A percentile compares a stretch with the other conserved stretches of the same genome.
These are phyloP conservation scores for Cylindrotheca closterium DNA, from an alignment of 108 stramenopile species.

Conservation along the genomic window DNA sequence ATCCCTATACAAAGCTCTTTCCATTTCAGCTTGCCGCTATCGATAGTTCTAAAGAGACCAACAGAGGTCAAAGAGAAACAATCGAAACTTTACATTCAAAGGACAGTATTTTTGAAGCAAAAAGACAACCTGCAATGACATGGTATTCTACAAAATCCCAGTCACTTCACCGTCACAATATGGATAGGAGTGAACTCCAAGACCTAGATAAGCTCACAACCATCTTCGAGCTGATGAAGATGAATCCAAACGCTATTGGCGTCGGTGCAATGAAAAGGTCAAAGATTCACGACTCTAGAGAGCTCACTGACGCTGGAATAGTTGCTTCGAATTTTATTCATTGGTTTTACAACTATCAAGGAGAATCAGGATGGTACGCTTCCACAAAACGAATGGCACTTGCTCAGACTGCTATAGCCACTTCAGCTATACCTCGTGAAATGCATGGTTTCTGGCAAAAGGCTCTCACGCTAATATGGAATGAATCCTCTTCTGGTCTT, in stretches of 20 bases:
- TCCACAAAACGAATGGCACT: constrained; percentile 3
- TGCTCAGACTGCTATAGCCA: constrained; percentile 3
- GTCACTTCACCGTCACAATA: background rate
- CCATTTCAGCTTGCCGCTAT: constrained; percentile 39
- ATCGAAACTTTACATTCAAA: constrained; percentile 6
- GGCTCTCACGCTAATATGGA: constrained; percentile 11
- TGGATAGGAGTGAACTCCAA: constrained; percentile 12
- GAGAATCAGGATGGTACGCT: constrained; percentile 17
- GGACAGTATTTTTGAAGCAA: constrained; percentile 14
- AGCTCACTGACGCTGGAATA: background rate
- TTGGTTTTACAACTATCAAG: background rate
- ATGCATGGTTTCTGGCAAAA: constrained; percentile 10
- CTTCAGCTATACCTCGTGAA: constrained; percentile 21
- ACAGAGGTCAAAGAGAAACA: background rate
- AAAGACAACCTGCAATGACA: constrained; percentile 2
- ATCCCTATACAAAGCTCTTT: constrained; percentile 30
- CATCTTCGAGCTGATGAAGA: background rate
- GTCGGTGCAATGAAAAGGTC: background rate
- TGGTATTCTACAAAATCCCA: constrained; percentile 2
- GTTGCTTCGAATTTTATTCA: background rate
- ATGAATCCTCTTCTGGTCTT: constrained; percentile 12
- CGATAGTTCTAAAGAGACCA: too few relatives aligned
- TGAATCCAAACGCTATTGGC: background rate
- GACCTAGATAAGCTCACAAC: constrained; percentile 12
- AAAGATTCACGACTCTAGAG: background rate